Evolutionary conservation across 2,329 filamentous ascomycete species (phyloP), one percentile per base, ranked within the genome.

Genomic region (Endothia cerciana): DNA sequence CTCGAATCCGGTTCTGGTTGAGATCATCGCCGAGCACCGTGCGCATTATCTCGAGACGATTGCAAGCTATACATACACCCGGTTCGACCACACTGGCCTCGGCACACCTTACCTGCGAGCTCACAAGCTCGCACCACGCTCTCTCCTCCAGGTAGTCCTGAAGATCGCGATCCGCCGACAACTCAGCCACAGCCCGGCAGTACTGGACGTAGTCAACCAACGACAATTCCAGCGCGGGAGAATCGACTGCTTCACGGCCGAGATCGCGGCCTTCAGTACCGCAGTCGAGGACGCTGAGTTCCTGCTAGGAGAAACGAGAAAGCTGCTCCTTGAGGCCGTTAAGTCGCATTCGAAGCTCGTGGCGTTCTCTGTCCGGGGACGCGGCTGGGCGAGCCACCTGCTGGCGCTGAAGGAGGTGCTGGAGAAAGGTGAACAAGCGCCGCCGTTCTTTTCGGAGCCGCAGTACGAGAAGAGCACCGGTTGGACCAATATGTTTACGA

Each of bases 201-300:
- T 63, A 53, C 71, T 68, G 65, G 69, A 72, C 60, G 60, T 70
- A 11, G 63, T 71, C 19, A 68, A 66, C 8, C 67, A 69, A 55
- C 60, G 63, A 33, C 70, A 71, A 53, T 71, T 70, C 60, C 70
- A 71, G 63, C 65, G 65, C 40, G 70, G 70, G 22, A 68, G 70
- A 4, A 60, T 66, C 13, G 70, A 71, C 36, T 63, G 68, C 25
- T 62, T 71, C 19, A 69, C 62, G 10, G 58, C 58, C 13, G 41
- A 62, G 15, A 65, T 70, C 2, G 62, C 59, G 15, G 51, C 51
- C 15, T 72, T 72, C 60, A 71, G 70, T 60, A 55, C 53, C 22
- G 51, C 67, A 2, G 69, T 64, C 4, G 11, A 28, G 25, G 49
- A 30, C 4, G 49, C 25, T 4, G 17, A 10, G 15, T 11, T 53